Base-by-base conservation (phyloP, 1,139 yeast genomes). In the Yamadazyma songkhlaensis region DNA sequence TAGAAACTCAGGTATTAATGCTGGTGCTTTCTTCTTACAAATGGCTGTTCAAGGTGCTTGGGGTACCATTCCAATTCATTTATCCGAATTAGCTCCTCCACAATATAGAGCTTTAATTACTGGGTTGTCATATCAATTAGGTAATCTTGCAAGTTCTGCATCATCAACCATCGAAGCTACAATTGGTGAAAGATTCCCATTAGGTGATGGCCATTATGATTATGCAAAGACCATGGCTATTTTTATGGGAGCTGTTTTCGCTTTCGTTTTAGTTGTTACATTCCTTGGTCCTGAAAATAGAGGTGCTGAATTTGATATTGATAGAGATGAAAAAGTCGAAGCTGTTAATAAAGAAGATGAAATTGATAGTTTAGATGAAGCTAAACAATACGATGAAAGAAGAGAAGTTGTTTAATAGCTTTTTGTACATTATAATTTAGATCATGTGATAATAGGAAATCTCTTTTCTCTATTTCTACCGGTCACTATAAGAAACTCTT, bases 1-100 rank as follows among this genome's bases (percentile, higher is more conserved):
- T 27, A 52, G 46, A 13, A 69, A 69, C 42, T 49, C 59, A 25
- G 86, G 79, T 26, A 74, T 84, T 46, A 81, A 84, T 52, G 94
- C 92, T 4, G 84, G 86, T 41, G 92, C 72, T 2, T 86, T 85
- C 61, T 84, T 83, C 65, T 62, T 85, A 50, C 95, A 86, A 60
- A 79, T 81, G 53, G 80, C 80, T 49, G 92, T 86, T 35, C 95
- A 85, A 60, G 95, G 95, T 47, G 85, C 89, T 11, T 87, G 94
- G 89, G 94, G 95, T 49, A 85, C 84, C 32, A 74, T 84, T 47
- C 95, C 95, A 38, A 77, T 84, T 46, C 88, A 84, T 59, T 67
- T 85, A 36, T 72, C 86, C 2, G 95, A 85, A 60, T 70, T 86
- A 45, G 76, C 92, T n/a, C 80, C 77, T 31, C 90, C 90, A 15